Evolutionary conservation across 202 grass and related monocot species (phyloP).

Genomic region (Zoysia matrella): DNA sequence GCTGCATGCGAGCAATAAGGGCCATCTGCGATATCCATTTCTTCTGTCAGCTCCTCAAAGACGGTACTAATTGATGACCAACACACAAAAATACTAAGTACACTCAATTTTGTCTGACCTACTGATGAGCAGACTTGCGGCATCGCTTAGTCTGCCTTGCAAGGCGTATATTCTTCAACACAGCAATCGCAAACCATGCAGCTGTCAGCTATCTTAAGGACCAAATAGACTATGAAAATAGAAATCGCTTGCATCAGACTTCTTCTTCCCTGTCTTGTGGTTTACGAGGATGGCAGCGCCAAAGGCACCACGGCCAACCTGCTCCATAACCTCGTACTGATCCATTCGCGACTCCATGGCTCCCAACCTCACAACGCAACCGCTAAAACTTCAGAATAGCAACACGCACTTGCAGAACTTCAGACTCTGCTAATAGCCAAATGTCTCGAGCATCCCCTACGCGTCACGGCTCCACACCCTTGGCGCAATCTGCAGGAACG

Average conservation of each 20-base stretch:
- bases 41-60: constrained; percentile 2
- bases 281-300: constrained; percentile 95
- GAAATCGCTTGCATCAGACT: constrained; percentile 49
- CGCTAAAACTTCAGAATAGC: not conserved
- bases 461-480: not conserved
- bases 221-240: not conserved
- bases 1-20: constrained; percentile 79
- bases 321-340: constrained; percentile 98
- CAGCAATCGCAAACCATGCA: constrained; percentile 38
- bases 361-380: constrained; percentile 35
- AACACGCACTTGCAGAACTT: constrained; percentile 6
- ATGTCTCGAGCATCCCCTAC: constrained; percentile 11
- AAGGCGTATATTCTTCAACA: constrained; percentile 94
- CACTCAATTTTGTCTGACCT: constrained; percentile 48
- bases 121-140: constrained; percentile 87
- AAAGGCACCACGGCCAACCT: constrained; percentile 91
- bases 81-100: not conserved
- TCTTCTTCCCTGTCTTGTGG: constrained; percentile 85
- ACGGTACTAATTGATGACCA: not conserved
- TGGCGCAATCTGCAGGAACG: constrained; percentile 33
- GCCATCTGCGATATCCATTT: constrained; percentile 68
- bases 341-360: constrained; percentile 96
- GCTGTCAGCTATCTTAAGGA: constrained; percentile 29
- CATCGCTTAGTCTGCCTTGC: constrained; percentile 91
- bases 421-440: not conserved